These are phyloP conservation scores for Fusarium sp. DNA, from an alignment of 2,329 filamentous ascomycete species.

Conservation along the genomic window DNA sequence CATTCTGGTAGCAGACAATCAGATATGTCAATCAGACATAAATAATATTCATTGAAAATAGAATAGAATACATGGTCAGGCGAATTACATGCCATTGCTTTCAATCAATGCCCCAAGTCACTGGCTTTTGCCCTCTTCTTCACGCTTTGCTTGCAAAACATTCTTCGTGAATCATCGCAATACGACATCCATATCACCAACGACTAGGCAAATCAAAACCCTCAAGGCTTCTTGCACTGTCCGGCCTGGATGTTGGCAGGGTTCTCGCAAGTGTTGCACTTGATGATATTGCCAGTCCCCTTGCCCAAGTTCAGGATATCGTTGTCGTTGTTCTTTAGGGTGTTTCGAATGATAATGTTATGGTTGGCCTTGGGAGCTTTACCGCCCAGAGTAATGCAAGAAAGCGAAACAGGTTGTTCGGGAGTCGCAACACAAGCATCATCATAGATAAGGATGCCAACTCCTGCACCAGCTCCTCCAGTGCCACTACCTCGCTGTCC, in stretches of 20 bases:
- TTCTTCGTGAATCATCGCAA: background rate
- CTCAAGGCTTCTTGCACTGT: slow-evolving; percentile 11
- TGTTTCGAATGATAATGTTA: slow-evolving; percentile 47
- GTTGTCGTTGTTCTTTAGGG: slow-evolving; percentile 43
- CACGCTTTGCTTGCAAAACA: background rate
- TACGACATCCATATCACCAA: background rate
- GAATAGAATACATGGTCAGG: background rate
- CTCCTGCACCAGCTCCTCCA: slow-evolving; percentile 29
- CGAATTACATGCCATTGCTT: background rate
- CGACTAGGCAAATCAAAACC: too few relatives aligned
- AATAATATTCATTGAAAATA: background rate
- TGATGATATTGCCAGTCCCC: slow-evolving; percentile 37
- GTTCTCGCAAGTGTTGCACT: slow-evolving; percentile 39
- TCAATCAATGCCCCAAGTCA: background rate
- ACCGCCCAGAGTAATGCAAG: slow-evolving; percentile 22
- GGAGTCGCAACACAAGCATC: slow-evolving; percentile 22
- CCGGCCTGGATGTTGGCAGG: slow-evolving; percentile 10
- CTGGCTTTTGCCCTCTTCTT: fast-evolving
- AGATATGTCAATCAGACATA: fast-evolving
- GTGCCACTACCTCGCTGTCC: slow-evolving; percentile 34
- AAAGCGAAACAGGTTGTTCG: background rate
- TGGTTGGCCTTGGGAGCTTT: slow-evolving; percentile 33
- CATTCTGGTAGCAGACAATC: background rate
- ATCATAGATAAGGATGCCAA: slow-evolving; percentile 43
- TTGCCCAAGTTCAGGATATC: slow-evolving; percentile 36